Evolutionary conservation across 192 early-diverging fungal species (phyloP).

Genomic region (Coemansia sp.): DNA sequence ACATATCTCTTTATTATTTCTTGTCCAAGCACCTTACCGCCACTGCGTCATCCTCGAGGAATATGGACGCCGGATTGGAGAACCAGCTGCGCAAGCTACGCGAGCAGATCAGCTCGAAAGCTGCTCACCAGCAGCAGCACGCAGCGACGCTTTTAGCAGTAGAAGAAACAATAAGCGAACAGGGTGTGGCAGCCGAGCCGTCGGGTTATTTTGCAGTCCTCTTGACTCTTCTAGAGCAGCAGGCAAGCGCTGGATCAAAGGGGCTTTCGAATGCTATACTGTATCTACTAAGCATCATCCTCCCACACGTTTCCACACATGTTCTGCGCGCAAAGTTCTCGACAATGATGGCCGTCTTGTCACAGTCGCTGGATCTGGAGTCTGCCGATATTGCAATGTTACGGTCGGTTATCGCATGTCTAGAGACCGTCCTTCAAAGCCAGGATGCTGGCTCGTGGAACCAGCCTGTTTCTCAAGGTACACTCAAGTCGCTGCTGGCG

Average conservation of each 20-base stretch:
- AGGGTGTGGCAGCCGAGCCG: constrained; percentile 65
- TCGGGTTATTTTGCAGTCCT: constrained; percentile 90
- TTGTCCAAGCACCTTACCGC: background rate
- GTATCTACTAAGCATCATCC: constrained; percentile 78
- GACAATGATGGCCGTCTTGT: constrained; percentile 63
- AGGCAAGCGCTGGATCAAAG: constrained; percentile 48
- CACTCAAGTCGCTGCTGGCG: constrained; percentile 71
- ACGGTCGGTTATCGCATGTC: constrained; percentile 73
- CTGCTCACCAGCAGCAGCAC: constrained; percentile 84
- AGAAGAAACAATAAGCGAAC: constrained; percentile 81
- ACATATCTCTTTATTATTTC: background rate
- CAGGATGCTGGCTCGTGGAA: constrained; percentile 79
- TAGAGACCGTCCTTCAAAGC: constrained; percentile 73
- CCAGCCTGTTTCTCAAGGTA: constrained; percentile 65
- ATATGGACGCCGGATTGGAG: constrained; percentile 45
- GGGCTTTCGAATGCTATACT: constrained; percentile 64
- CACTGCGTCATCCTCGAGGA: background rate
- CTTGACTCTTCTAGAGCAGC: constrained; percentile 71
- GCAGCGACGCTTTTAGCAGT: constrained; percentile 69
- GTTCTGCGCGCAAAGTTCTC: constrained; percentile 67
- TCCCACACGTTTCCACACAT: constrained; percentile 61
- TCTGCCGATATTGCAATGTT: constrained; percentile 80
- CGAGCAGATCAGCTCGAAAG: constrained; percentile 70
- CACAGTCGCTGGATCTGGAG: constrained; percentile 56
- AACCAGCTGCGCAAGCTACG: constrained; percentile 50